Evolutionary conservation across 1,284 basidiomycete genomes (phyloP), one percentile per base, ranked within the genome.

Genomic region (Papiliotrema fonsecae): DNA sequence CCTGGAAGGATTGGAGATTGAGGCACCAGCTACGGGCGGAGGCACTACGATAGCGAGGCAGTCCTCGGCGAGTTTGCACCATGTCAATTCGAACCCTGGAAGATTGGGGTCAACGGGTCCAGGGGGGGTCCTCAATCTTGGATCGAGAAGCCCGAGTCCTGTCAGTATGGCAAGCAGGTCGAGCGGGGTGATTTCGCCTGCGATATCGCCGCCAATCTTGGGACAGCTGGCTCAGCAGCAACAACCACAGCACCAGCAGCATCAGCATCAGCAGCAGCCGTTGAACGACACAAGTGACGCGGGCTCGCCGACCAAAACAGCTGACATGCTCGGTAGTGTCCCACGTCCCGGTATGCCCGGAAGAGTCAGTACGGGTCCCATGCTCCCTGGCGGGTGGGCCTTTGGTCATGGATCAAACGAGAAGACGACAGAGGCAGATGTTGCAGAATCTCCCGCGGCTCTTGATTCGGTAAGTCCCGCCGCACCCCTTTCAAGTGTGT

Each of bases 361-460:
- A 25, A 50, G 68, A 34, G 55, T 67, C 27, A 64, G 58, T 31
- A 61, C 64, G 0, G 67, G 67, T n/a, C 63, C 62, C 3, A 61
- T 64, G 45, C 46, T 70, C 7, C 68, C 70, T 5, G 70, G 70
- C 28, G 68, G 65, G 10, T 70, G 67, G 68, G 52, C 60, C n/a
- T 63, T 64, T 39, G 50, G 46, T 9, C 27, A 36, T 44, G 45
- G 26, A 30, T 38, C 42, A 28, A 35, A 28, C 18, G 50, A 52
- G 9, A 35, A 49, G 31, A 14, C 49, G 19, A 9, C 32, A 4
- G 26, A 47, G 14, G 40, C 22, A 34, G 38, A 40, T 18, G 19
- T 38, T 21, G 24, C 26, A 18, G 38, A 42, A 11, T 35, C 11
- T 9, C n/a, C 16, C 43, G 14, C 37, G 7, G 19, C 46, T 3